Conservation (phyloP, 164 flowering plant genomes). For the Kalanchoe fedtschenkoi region DNA sequence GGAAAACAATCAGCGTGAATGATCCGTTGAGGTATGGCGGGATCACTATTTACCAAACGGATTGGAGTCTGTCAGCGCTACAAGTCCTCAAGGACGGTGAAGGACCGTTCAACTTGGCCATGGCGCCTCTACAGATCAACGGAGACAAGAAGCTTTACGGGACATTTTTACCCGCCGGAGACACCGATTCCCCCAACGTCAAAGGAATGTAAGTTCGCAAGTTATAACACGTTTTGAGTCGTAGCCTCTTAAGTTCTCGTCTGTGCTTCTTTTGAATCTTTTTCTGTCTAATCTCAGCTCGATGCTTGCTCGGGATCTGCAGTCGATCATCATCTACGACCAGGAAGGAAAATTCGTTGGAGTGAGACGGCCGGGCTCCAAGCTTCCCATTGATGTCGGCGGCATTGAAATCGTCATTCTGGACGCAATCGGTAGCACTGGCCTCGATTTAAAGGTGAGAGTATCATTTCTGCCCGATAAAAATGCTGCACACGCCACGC, state of each 20-base stretch:
- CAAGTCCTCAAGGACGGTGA: constrained; percentile 71
- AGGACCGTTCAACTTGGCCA: constrained; percentile 96
- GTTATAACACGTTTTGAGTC: not conserved
- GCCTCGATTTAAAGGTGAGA: constrained; percentile 79
- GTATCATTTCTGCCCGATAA: not conserved
- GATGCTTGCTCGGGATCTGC: constrained; percentile 94
- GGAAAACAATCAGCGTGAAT: constrained; percentile 93
- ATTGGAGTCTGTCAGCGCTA: constrained; percentile 87
- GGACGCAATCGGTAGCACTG: constrained; percentile 89
- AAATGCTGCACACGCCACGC: not conserved
- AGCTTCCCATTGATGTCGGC: constrained; percentile 79
- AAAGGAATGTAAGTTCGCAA: constrained; percentile 74
- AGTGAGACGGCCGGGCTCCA: constrained; percentile 75
- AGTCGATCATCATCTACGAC: constrained; percentile 73
- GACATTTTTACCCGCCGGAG: constrained; percentile 73
- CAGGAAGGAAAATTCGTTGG: constrained; percentile 88
- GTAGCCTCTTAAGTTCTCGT: not conserved
- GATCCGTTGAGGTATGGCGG: constrained; percentile 91
- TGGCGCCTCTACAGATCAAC: constrained; percentile 83
- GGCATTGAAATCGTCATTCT: constrained; percentile 57
- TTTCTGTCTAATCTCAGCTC: constrained; percentile 35
- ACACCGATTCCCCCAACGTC: constrained; percentile 49
- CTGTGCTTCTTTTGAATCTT: not conserved
- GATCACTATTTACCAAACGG: constrained; percentile 87
- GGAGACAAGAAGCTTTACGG: constrained; percentile 97